Evolutionary conservation across 176 grass and related monocot species (phyloP).

Genomic region (Hordeum vulgare): DNA sequence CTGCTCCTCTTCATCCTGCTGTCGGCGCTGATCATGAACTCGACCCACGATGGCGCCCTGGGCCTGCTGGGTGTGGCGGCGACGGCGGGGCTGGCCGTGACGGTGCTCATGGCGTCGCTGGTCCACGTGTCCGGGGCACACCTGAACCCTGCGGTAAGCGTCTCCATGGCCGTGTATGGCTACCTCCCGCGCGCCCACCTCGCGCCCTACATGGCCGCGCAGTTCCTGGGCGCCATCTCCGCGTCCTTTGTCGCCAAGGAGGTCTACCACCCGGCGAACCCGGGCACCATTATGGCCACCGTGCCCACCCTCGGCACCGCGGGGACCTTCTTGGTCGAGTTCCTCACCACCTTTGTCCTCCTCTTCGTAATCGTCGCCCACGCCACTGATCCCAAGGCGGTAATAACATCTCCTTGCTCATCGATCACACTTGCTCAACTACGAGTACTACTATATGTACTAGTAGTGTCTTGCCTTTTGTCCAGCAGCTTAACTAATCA

Average conservation of each 20-base stretch:
- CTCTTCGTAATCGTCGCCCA: constrained; percentile 56
- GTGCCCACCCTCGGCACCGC: constrained; percentile 22
- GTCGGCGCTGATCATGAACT: constrained; percentile 45
- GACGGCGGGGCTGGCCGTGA: constrained; percentile 23
- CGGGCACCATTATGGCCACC: constrained; percentile 11
- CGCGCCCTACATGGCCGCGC: constrained; percentile 30
- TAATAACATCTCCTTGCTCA: not conserved
- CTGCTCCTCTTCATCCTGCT: constrained; percentile 49
- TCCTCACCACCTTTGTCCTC: constrained; percentile 54
- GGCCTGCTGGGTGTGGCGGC: constrained; percentile 28
- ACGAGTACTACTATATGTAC: no score
- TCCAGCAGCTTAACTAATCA: not conserved
- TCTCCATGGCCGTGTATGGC: constrained; percentile 38
- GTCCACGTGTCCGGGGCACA: constrained; percentile 51
- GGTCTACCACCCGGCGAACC: constrained; percentile 26
- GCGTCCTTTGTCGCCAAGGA: constrained; percentile 45
- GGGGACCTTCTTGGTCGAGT: constrained; percentile 46
- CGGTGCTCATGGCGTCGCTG: constrained; percentile 34
- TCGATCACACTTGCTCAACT: not conserved
- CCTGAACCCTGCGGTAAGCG: constrained; percentile 55
- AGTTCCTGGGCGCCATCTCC: constrained; percentile 32
- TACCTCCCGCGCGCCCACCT: constrained; percentile 41
- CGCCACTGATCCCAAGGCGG: constrained; percentile 24
- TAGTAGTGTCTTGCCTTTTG: not conserved
- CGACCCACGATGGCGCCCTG: constrained; percentile 15